Conservation (phyloP, 306 rosid genomes). For the Castanopsis chinensis region DNA sequence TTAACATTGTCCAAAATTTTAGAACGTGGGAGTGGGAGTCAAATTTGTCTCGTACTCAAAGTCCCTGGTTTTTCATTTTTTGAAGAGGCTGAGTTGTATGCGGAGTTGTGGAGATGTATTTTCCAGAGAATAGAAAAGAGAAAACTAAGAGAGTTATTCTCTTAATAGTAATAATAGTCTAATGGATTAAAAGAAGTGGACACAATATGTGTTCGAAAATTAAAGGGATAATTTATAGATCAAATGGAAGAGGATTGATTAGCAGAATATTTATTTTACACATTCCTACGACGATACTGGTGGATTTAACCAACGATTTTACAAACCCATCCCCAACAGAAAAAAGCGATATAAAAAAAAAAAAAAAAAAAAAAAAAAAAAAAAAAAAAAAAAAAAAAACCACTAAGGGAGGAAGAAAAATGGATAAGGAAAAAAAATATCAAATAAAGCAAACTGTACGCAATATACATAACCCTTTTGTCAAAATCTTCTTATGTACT, state of each 20-base stretch:
- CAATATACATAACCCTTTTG: slow-evolving; percentile 28
- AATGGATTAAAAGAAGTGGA: too few species aligned
- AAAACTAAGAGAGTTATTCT: too few species aligned
- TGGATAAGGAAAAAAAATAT: not conserved
- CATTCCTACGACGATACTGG: not conserved
- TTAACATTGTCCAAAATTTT: too few species aligned
- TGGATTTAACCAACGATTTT: not conserved
- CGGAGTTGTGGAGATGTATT: too few species aligned
- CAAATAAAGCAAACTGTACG: slow-evolving; percentile 30
- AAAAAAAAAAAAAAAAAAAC: not conserved
- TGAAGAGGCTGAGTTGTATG: too few species aligned
- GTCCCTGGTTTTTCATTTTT: too few species aligned
- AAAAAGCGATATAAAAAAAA: not conserved
- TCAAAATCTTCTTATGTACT: slow-evolving; percentile 46
- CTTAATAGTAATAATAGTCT: too few species aligned
- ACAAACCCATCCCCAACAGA: slow-evolving; percentile 2
- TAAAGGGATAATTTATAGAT: not conserved
- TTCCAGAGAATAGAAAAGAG: too few species aligned
- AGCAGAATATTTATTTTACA: not conserved
- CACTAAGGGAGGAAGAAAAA: not conserved
- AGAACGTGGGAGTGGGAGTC: too few species aligned
- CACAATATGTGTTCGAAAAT: too few species aligned
- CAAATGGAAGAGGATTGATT: not conserved
- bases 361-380: not conserved
- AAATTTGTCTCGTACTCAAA: too few species aligned